A percentile compares a stretch with the other conserved stretches of the same genome.
Conservation (phyloP, 2,329 filamentous ascomycete genomes). For the Ascochyta pisi region DNA sequence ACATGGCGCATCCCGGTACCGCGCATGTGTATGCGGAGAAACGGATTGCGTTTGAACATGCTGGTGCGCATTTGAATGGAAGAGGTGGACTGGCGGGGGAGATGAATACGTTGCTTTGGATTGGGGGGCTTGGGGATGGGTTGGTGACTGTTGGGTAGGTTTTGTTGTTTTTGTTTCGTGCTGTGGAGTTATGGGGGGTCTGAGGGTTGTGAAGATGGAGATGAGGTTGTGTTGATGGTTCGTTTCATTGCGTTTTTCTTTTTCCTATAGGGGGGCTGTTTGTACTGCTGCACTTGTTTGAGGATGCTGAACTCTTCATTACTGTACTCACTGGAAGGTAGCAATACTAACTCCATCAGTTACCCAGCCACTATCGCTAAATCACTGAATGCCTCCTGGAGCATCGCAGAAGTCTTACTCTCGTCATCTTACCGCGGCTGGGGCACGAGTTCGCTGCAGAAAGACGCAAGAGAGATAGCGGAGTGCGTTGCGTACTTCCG, state of each 20-base stretch:
- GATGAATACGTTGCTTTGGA: conserved; percentile 68
- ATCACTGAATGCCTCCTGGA: conserved; percentile 59
- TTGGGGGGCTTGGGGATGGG: conserved; percentile 74
- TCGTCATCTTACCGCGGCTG: conserved; percentile 63
- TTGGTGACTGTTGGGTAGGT: conserved; percentile 64
- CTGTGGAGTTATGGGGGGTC: too few species aligned
- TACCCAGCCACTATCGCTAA: conserved; percentile 62
- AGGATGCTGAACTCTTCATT: too few species aligned
- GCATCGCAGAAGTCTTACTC: conserved; percentile 59
- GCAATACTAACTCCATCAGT: background rate
- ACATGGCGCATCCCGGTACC: conserved; percentile 47
- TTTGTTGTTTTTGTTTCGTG: background rate
- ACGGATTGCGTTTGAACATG: conserved; percentile 56
- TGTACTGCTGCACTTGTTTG: too few species aligned
- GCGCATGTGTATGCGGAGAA: conserved; percentile 52
- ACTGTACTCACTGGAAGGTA: too few species aligned
- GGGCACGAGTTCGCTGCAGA: conserved; percentile 60
- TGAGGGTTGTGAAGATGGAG: too few species aligned
- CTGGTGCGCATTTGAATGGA: conserved; percentile 7
- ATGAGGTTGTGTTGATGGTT: too few species aligned
- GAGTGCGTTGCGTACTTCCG: conserved; percentile 61
- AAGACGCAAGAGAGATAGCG: conserved; percentile 62
- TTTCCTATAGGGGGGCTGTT: too few species aligned
- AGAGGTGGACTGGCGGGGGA: background rate
- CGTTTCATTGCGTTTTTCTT: too few species aligned